Evolutionary conservation across 129 eudicot species (phyloP), one percentile per base, ranked within the genome.

Genomic region (Helianthus annuus): DNA sequence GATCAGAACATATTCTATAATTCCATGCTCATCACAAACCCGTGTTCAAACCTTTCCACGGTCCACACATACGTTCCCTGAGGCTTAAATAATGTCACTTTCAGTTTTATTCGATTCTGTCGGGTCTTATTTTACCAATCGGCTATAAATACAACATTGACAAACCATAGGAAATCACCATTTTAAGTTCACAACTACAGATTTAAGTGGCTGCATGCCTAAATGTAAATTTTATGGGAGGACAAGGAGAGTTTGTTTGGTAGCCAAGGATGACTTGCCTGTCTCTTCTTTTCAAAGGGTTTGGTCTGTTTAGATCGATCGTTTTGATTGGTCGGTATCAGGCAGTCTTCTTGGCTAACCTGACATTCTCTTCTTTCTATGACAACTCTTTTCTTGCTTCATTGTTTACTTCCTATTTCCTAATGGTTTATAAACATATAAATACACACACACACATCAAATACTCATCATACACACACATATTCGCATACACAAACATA

Each of bases 211-310:
- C 15, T 39, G 9, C 4, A n/a, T 63, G 78, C 46, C 46, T 42
- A 42, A 9, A 2, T 42, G 46, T 42, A 42, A 42, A 42, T 6
- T 42, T 2, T 66, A 58, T 84, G 79, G 77, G 85, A 84, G 82
- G 81, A 32, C 36, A 74, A 68, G 44, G 66, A 81, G 85, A 81
- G 81, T 48, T 32, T 13, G 86, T 83, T 82, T 77, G 85, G 84
- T 82, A 85, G 91, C 91, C 91, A 86, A 86, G 88, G 88, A 83
- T 83, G 91, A 83, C 91, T 86, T 86, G 91, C 87, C 89, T 82
- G 81, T 71, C 62, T 54, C 78, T 56, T 65, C 77, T 49, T 69
- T 52, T 64, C 71, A 17, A 64, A 71, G 77, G 68, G 69, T 48
- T 29, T 36, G 39, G 69, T 44, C 64, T 58, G 58, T 55, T 59